A percentile compares a stretch with the other conserved stretches of the same genome.
These are phyloP conservation scores for Pezicula rhizophila DNA, from an alignment of 2,329 filamentous ascomycete genomes.

Conservation along the genomic window DNA sequence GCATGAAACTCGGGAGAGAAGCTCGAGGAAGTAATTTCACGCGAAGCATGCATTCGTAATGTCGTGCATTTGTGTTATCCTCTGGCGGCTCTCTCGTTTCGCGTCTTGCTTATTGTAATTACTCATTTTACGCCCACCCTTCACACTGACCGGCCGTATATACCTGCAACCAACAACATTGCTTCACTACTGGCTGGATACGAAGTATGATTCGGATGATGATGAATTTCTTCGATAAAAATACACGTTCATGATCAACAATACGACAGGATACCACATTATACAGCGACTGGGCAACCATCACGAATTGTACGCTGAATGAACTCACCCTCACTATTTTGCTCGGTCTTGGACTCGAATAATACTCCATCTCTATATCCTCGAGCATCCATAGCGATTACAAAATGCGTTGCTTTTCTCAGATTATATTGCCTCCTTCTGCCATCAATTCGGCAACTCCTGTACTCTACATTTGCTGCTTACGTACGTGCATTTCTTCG, in stretches of 20 bases:
- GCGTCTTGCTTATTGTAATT: slow-evolving; percentile 18
- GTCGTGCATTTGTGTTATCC: slow-evolving; percentile 11
- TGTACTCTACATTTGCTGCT: no score
- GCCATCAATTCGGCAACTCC: no score
- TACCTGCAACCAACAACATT: neutral
- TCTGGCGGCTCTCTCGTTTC: slow-evolving; percentile 7
- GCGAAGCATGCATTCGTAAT: neutral
- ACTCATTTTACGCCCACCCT: slow-evolving; percentile 12
- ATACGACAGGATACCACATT: slow-evolving; percentile 23
- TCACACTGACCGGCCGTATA: slow-evolving; percentile 15
- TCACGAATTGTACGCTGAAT: slow-evolving; percentile 25
- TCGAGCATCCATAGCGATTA: neutral
- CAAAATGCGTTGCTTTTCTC: no score
- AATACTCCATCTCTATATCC: neutral
- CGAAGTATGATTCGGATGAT: slow-evolving; percentile 2
- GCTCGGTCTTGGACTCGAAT: neutral
- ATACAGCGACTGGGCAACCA: slow-evolving; percentile 30
- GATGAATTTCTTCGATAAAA: slow-evolving; percentile 18
- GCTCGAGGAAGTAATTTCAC: slow-evolving; percentile 3
- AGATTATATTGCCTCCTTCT: no score
- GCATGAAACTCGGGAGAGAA: slow-evolving; percentile 3
- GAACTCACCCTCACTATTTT: neutral
- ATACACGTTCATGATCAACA: slow-evolving; percentile 13
- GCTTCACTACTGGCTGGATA: slow-evolving; percentile 1
- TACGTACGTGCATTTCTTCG: no score